Base-by-base conservation (phyloP, 768 basidiomycete species). In the Sarcodon aspratus region DNA sequence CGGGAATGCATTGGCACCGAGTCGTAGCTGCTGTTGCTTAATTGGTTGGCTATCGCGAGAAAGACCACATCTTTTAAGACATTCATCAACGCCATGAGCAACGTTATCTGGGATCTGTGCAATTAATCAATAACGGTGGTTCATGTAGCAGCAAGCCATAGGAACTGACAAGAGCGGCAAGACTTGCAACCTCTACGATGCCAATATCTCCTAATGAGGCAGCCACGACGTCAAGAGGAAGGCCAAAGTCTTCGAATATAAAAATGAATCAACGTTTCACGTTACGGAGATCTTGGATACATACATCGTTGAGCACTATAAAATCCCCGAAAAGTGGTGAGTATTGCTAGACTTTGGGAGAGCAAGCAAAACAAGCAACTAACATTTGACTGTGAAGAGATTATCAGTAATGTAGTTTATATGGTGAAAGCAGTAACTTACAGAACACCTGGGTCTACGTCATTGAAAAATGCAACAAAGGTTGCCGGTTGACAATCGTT, bases 61-160 rank as follows among this genome's bases (percentile, higher is more conserved):
- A 50, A 63, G 51, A 17, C 56, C 56, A 50, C 60, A 62, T 36
- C 54, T 55, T 49, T 55, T 49, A 7, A 61, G 49, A 45, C 62
- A 63, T 47, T 58, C 55, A 32, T 57, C 54, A 21, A 51, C 48
- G 17, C 61, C 63, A 53, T 57, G 52, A 7, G 60, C 59, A 43
- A 64, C 47, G 57, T 61, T 59, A 51, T 62, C 60, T 18, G 63
- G 63, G 53, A 64, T 61, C 61, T 59, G 47, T 3, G 44, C 9
- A 13, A 13, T 42, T 11, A 42, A 27, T 17, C 6, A 4, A 27
- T 42, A 27, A 42, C 13, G 8, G 40, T n/a, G n/a, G n/a, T n/a
- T n/a, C n/a, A n/a, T n/a, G n/a, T 17, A 27, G 36, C 10, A 5
- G 34, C 11, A 18, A 9, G 44, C 33, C 33, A 21, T 33, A 33